phyloP scores from a whole-genome alignment of 1,284 basidiomycete genomes.

The Sutorius eximius region DNA sequence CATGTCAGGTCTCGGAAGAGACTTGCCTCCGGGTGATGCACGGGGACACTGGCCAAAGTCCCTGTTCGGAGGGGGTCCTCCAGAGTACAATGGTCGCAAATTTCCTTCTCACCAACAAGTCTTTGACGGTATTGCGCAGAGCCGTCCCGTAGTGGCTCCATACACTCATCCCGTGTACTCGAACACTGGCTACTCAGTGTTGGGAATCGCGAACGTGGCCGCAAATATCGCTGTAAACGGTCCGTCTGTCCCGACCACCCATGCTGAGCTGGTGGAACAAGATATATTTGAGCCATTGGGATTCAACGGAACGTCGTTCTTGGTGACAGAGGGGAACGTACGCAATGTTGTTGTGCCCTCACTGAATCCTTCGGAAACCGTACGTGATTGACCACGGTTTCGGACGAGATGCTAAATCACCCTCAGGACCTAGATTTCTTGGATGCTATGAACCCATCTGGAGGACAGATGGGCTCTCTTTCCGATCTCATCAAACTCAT shows the following conservation, averaged over 20 bases:
- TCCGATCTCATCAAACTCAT: conserved; percentile 43
- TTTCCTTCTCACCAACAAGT: conserved; percentile 34
- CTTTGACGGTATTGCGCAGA: conserved; percentile 37
- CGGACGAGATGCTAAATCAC: background rate
- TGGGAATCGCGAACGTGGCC: conserved; percentile 44
- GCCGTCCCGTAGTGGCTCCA: conserved; percentile 42
- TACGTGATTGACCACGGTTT: conserved; percentile 14
- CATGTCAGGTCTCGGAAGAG: conserved; percentile 47
- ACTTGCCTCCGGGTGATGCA: conserved; percentile 44
- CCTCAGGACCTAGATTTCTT: conserved; percentile 41
- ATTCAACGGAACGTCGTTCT: conserved; percentile 41
- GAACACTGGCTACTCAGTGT: conserved; percentile 44
- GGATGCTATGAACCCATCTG: conserved; percentile 44
- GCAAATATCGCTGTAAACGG: conserved; percentile 38
- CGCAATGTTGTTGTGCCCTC: conserved; percentile 38
- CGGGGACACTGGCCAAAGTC: conserved; percentile 39
- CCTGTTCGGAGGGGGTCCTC: conserved; percentile 29
- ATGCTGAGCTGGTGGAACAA: conserved; percentile 42
- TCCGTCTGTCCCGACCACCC: conserved; percentile 32
- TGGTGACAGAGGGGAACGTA: conserved; percentile 30
- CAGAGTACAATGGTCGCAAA: conserved; percentile 29
- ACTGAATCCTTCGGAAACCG: conserved; percentile 34
- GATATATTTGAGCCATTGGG: conserved; percentile 47
- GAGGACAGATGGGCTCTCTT: conserved; percentile 51
- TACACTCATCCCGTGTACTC: conserved; percentile 50